Conservation (phyloP, 176 grass and related monocot species). For the Oryza coarctata region DNA sequence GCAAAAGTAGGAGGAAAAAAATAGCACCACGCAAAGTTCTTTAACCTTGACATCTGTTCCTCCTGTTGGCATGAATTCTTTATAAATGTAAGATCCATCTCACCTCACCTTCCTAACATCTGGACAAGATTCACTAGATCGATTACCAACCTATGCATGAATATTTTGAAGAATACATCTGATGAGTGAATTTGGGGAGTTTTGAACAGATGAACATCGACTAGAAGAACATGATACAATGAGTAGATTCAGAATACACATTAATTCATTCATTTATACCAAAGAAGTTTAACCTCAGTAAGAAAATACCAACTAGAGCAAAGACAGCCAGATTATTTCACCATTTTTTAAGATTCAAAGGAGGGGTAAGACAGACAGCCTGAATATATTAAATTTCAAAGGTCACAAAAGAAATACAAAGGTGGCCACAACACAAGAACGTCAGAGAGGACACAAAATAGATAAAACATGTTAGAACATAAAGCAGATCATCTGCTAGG, state of each 20-base stretch:
- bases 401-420: too few relatives aligned
- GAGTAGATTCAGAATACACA: slow-evolving; percentile 15
- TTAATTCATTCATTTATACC: background rate
- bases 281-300: slow-evolving; percentile 16
- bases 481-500: slow-evolving; percentile 19
- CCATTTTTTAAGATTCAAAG: background rate
- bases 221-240: background rate
- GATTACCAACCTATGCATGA: slow-evolving; percentile 74
- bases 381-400: too few relatives aligned
- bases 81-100: slow-evolving; percentile 93
- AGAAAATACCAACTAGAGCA: background rate
- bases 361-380: too few relatives aligned
- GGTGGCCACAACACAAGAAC: background rate
- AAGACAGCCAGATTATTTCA: slow-evolving; percentile 4
- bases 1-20: slow-evolving; percentile 10
- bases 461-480: slow-evolving; percentile 8
- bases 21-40: background rate
- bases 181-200: slow-evolving; percentile 7
- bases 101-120: slow-evolving; percentile 86
- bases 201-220: slow-evolving; percentile 3
- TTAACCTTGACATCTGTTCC: slow-evolving; percentile 96
- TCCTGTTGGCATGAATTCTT: slow-evolving; percentile 98
- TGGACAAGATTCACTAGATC: slow-evolving; percentile 94
- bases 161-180: slow-evolving; percentile 7
- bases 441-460: slow-evolving; percentile 15